phyloP scores from a whole-genome alignment of 495 filamentous ascomycete species.

The Aspergillus mulundensis region DNA sequence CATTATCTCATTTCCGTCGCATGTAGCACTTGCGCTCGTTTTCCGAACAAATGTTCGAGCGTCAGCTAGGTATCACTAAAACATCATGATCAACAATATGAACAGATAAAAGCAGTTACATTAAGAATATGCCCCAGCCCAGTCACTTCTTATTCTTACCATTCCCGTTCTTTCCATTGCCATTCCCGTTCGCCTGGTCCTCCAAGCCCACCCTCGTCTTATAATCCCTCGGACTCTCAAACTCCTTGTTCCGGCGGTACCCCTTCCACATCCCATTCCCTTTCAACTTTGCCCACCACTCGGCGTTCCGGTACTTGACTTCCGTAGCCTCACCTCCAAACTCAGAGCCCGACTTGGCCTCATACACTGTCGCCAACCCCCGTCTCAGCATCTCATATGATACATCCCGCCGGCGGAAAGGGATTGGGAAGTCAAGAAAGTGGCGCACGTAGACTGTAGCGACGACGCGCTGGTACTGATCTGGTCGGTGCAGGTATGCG shows the following conservation, averaged over 20 bases:
- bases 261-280: constrained; percentile 77
- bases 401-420: constrained; percentile 67
- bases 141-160: constrained; percentile 38
- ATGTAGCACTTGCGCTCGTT: background rate
- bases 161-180: background rate
- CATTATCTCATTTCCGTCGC: background rate
- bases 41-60: background rate
- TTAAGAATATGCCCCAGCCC: background rate
- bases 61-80: constrained; percentile 12
- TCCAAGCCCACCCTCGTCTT: constrained; percentile 61
- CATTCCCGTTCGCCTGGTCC: constrained; percentile 25
- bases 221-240: constrained; percentile 80
- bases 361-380: constrained; percentile 86
- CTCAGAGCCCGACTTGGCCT: constrained; percentile 82
- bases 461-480: constrained; percentile 91
- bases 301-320: constrained; percentile 63
- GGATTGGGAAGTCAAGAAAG: constrained; percentile 49
- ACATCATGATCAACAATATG: background rate
- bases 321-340: constrained; percentile 68
- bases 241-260: constrained; percentile 36
- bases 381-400: constrained; percentile 81
- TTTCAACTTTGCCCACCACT: constrained; percentile 63
- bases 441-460: constrained; percentile 75
- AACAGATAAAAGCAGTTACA: background rate
- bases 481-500: constrained; percentile 71